Base-by-base conservation (phyloP, 2,329 filamentous ascomycete species). In the Beauveria sp. region DNA sequence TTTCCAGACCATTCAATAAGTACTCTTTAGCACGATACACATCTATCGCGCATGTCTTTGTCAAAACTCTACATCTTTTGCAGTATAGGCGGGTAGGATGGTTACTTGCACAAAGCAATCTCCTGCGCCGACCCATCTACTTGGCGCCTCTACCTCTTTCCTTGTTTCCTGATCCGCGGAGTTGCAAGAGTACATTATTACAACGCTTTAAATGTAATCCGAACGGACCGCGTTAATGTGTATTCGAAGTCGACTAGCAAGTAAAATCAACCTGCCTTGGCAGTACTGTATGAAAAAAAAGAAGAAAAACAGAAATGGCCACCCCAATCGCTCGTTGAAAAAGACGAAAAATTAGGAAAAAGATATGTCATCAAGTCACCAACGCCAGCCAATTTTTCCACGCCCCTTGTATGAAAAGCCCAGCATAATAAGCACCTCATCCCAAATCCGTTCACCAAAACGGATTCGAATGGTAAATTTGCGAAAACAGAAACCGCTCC, bases 401-500 rank as follows among this genome's bases (percentile, higher is more conserved):
- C 20, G 43, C 20, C 20, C 18, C 3, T 46, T 46, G n/a, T 46
- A 14, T 5, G 10, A 20, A 10, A 46, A 22, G n/a, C n/a, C 43
- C 20, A 24, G 22, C 3, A 20, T 16, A 24, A 46, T 14, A 20
- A 46, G 12, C 34, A 38, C 12, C 4, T 12, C 12, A 16, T 38
- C 34, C 12, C 34, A 16, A 16, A 14, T 38, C 24, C 43, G 1
- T 10, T 22, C 5, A 87, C 68, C 87, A 89, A 69, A 87, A 87
- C 65, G 84, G 89, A 70, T 86, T 89, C 64, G 86, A 89, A 68
- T 63, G 64, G 51, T 67, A 66, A 16, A 66, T 67, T 12, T 67
- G 66, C 12, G 66, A 64, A 22, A 66, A 67, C 26, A 67, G 26
- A 34, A 67, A 67, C 26, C 65, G 58, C 12, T 64, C 64, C 22